Conservation (phyloP, 1,284 basidiomycete species). For the Sanguinoderma infundibulare region DNA sequence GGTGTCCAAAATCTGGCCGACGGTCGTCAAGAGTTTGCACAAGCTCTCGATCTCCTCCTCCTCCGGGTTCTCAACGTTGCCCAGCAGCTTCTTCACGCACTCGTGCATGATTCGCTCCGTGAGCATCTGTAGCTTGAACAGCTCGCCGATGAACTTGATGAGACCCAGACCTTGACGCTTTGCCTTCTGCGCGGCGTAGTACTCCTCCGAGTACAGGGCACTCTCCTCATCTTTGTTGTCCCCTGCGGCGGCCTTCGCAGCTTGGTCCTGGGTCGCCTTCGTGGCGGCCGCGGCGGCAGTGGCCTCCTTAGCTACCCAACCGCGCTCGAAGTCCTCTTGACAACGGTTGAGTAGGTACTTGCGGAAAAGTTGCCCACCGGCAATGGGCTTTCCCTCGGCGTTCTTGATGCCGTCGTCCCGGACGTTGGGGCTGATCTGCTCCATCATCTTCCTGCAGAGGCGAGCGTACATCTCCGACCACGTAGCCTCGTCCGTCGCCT, state of each 20-base stretch:
- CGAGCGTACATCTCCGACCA: slow-evolving; percentile 54
- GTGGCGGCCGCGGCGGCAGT: slow-evolving; percentile 36
- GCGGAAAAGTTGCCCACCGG: slow-evolving; percentile 89
- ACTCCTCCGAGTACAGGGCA: slow-evolving; percentile 92
- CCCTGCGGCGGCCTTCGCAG: slow-evolving; percentile 65
- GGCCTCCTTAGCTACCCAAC: slow-evolving; percentile 48
- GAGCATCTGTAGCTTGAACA: slow-evolving; percentile 88
- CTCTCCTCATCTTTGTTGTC: slow-evolving; percentile 56
- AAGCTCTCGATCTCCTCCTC: slow-evolving; percentile 98
- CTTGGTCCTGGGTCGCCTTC: slow-evolving; percentile 55
- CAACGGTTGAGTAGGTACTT: slow-evolving; percentile 71
- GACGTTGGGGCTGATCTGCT: slow-evolving; percentile 78
- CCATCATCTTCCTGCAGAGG: slow-evolving; percentile 82
- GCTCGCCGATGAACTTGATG: slow-evolving; percentile 96
- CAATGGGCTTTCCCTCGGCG: slow-evolving; percentile 81
- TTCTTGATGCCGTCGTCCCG: slow-evolving; percentile 85
- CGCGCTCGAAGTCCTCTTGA: slow-evolving; percentile 46
- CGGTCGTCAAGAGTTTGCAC: slow-evolving; percentile 91
- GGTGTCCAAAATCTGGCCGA: slow-evolving; percentile 84
- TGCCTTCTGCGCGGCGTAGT: slow-evolving; percentile 95
- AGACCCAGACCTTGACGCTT: slow-evolving; percentile 97
- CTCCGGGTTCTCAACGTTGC: slow-evolving; percentile 92
- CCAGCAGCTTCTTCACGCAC: slow-evolving; percentile 93
- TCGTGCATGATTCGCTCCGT: slow-evolving; percentile 73
- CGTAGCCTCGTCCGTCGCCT: slow-evolving; percentile 66